These are phyloP conservation scores for Tetrastigma voinierianum DNA, from an alignment of 164 flowering plant genomes.

Conservation along the genomic window DNA sequence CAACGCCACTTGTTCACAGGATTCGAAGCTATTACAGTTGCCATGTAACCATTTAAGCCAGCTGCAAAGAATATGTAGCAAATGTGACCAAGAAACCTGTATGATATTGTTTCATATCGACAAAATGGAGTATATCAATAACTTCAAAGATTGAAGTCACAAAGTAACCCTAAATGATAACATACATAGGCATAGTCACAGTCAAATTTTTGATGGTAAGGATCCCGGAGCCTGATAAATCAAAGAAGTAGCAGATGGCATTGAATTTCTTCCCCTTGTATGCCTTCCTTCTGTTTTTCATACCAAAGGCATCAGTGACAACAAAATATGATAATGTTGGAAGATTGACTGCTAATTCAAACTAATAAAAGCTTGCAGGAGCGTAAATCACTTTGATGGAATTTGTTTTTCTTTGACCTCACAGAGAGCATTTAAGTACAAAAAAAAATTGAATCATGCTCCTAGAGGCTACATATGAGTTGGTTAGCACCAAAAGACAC, in stretches of 20 bases:
- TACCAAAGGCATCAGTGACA: not conserved
- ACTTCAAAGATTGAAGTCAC: not conserved
- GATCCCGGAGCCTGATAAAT: slow-evolving; percentile 99
- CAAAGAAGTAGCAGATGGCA: slow-evolving; percentile 98
- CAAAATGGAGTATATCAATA: too few relatives aligned
- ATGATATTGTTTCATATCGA: slow-evolving; percentile 3
- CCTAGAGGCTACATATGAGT: not conserved
- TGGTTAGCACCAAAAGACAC: not conserved
- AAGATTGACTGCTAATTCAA: not conserved
- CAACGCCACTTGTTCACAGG: slow-evolving; percentile 96
- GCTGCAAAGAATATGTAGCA: slow-evolving; percentile 98
- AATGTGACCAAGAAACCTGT: slow-evolving; percentile 96
- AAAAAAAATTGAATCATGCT: not conserved
- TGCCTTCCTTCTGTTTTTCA: slow-evolving; percentile 89
- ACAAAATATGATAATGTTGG: not conserved
- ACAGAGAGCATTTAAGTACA: not conserved
- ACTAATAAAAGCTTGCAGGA: too few relatives aligned
- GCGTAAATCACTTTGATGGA: too few relatives aligned
- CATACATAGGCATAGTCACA: slow-evolving; percentile 98
- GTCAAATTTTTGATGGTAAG: slow-evolving; percentile 93
- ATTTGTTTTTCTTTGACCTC: not conserved
- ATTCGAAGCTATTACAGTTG: slow-evolving; percentile 84
- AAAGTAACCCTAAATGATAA: slow-evolving; percentile 5
- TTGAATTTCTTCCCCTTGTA: slow-evolving; percentile 98
- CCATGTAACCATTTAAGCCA: slow-evolving; percentile 96